Conservation (phyloP, 805 yeast species). For the Starmera quercuum region DNA sequence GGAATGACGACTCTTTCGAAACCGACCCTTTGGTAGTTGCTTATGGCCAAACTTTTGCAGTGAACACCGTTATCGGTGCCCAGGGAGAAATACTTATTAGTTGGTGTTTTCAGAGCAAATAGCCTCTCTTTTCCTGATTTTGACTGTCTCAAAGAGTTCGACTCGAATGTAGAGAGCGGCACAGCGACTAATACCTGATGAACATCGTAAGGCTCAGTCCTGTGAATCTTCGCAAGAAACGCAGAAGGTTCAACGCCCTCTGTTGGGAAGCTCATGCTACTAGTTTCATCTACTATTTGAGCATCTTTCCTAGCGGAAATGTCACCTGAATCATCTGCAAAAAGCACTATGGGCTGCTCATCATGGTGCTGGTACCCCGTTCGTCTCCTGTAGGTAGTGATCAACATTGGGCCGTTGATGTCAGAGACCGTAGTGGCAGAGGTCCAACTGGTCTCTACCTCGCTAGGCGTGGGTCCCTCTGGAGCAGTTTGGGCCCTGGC, state of each 20-base stretch:
- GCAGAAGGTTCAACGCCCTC: conserved; percentile 2
- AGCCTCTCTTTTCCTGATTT: conserved; percentile 2
- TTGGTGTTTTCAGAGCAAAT: conserved; percentile 21
- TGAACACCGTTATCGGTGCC: conserved; percentile 11
- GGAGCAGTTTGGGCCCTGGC: conserved; percentile 2
- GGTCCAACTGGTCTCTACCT: conserved; percentile 13
- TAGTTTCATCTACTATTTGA: background rate
- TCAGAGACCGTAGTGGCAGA: conserved; percentile 20
- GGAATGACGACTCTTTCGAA: conserved; percentile 8
- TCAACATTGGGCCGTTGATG: conserved; percentile 25
- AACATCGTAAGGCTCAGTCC: conserved; percentile 22
- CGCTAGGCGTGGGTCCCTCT: conserved; percentile 3
- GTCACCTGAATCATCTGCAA: conserved; percentile 2
- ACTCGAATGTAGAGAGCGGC: conserved; percentile 5
- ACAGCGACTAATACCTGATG: conserved; percentile 25
- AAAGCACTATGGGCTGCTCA: background rate
- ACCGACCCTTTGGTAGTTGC: conserved; percentile 20
- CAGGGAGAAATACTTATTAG: conserved; percentile 21
- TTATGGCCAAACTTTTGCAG: conserved; percentile 25
- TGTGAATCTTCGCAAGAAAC: conserved; percentile 7
- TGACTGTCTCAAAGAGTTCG: too few species aligned
- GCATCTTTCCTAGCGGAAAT: background rate
- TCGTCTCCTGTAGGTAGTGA: conserved; percentile 6
- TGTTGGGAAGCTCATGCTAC: conserved; percentile 5
- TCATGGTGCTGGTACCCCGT: background rate